Evolutionary conservation across 177 flowering plant species (phyloP).

Genomic region (Vitis hybrid): DNA sequence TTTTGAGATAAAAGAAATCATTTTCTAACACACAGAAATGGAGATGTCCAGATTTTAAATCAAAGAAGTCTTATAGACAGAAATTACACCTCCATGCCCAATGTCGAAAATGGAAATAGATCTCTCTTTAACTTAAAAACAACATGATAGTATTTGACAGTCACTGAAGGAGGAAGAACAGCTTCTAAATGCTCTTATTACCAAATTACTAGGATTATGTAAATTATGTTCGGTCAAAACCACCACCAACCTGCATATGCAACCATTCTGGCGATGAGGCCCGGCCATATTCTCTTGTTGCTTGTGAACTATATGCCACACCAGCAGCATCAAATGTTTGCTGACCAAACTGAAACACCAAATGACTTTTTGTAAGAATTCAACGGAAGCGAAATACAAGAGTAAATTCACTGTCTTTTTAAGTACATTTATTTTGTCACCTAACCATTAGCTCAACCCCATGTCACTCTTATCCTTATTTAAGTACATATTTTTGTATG

Average conservation of each 20-base stretch:
- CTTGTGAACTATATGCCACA: constrained; percentile 59
- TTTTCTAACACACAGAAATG: constrained; percentile 21
- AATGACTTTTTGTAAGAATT: constrained; percentile 9
- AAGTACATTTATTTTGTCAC: neutral
- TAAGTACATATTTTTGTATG: too few relatives aligned
- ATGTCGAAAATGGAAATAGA: constrained; percentile 22
- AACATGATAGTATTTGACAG: constrained; percentile 4
- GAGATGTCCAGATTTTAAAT: constrained; percentile 8
- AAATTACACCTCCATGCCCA: constrained; percentile 25
- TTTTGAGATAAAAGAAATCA: constrained; percentile 19
- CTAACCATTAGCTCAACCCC: neutral
- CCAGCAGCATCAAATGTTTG: constrained; percentile 63
- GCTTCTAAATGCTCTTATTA: constrained; percentile 29
- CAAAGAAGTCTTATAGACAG: constrained; percentile 19
- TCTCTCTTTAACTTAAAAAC: constrained; percentile 6
- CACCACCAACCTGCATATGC: constrained; percentile 89
- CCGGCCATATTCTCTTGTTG: constrained; percentile 58
- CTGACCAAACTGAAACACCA: constrained; percentile 46
- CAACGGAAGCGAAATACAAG: neutral
- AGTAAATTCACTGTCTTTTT: neutral
- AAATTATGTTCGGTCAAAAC: constrained; percentile 59
- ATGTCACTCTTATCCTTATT: too few relatives aligned
- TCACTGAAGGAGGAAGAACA: constrained; percentile 13
- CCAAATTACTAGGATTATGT: constrained; percentile 13
- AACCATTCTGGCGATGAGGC: constrained; percentile 82